Evolutionary conservation across 2,329 filamentous ascomycete species (phyloP).

Genomic region (Westerdykella sp.): DNA sequence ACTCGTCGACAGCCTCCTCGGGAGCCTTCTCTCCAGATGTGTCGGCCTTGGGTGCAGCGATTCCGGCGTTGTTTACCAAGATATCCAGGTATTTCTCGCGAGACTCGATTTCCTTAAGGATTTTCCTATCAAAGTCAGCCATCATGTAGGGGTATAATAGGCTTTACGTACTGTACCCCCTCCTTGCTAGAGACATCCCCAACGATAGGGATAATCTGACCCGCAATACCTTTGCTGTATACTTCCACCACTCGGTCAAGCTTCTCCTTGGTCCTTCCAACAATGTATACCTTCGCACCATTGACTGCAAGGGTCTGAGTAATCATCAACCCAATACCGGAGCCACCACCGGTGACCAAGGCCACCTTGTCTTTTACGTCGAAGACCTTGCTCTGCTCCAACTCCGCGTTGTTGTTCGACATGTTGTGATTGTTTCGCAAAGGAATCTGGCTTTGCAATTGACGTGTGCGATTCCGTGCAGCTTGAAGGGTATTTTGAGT

Average conservation of each 20-base stretch:
- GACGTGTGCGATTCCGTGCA: conserved; percentile 8
- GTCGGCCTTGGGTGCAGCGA: conserved; percentile 35
- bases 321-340: conserved; percentile 45
- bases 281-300: conserved; percentile 45
- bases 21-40: conserved; percentile 36
- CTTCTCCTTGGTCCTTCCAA: conserved; percentile 44
- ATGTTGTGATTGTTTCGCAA: conserved; percentile 19
- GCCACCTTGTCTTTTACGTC: conserved; percentile 38
- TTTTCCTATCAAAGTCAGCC: conserved; percentile 17
- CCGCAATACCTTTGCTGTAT: conserved; percentile 40
- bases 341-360: conserved; percentile 42
- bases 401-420: conserved; percentile 29
- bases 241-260: conserved; percentile 42
- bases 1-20: conserved; percentile 41
- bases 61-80: conserved; percentile 46
- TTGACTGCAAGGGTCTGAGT: conserved; percentile 45
- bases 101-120: conserved; percentile 40
- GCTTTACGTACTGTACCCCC: conserved; percentile 31
- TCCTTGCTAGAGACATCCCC: conserved; percentile 43
- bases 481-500: conserved; percentile 3
- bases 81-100: conserved; percentile 43
- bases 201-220: conserved; percentile 43
- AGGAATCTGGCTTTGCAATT: conserved; percentile 11
- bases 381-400: conserved; percentile 30
- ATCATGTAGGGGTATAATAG: background rate